Conservation (phyloP, 768 basidiomycete genomes). For the Holtermanniella nyarrowii region DNA sequence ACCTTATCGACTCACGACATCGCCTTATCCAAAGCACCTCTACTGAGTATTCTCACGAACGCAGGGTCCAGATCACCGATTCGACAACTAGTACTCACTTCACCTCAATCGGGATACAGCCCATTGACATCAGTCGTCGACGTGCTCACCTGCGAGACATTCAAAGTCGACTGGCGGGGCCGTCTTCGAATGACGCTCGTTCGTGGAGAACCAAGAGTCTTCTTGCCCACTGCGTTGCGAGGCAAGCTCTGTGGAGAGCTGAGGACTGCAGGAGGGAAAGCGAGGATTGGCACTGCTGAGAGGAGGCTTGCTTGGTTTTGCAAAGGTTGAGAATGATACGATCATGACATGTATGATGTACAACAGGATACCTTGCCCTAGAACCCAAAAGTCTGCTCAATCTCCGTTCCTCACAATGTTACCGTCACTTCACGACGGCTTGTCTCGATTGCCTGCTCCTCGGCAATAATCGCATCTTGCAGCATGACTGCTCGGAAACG, state of each 20-base stretch:
- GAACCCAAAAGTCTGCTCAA: too few species aligned
- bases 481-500: conserved; percentile 5
- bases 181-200: conserved; percentile 23
- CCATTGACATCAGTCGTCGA: conserved; percentile 30
- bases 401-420: too few species aligned
- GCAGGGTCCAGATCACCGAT: conserved; percentile 20
- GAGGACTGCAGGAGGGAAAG: too few species aligned
- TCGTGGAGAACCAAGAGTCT: conserved; percentile 28
- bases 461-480: too few species aligned
- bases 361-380: too few species aligned
- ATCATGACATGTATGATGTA: too few species aligned
- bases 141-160: conserved; percentile 23
- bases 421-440: too few species aligned
- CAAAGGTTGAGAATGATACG: too few species aligned
- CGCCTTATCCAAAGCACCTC: conserved; percentile 29
- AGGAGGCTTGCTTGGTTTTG: too few species aligned
- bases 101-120: conserved; percentile 19
- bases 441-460: too few species aligned
- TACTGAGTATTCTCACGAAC: conserved; percentile 33
- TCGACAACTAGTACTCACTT: conserved; percentile 13
- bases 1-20: conserved; percentile 19
- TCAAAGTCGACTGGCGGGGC: conserved; percentile 23
- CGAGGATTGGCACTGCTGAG: too few species aligned
- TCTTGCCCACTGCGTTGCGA: conserved; percentile 20
- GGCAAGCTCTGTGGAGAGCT: not conserved